Base-by-base conservation (phyloP, 148 eudicot species). In the Rhododendron simsii region DNA sequence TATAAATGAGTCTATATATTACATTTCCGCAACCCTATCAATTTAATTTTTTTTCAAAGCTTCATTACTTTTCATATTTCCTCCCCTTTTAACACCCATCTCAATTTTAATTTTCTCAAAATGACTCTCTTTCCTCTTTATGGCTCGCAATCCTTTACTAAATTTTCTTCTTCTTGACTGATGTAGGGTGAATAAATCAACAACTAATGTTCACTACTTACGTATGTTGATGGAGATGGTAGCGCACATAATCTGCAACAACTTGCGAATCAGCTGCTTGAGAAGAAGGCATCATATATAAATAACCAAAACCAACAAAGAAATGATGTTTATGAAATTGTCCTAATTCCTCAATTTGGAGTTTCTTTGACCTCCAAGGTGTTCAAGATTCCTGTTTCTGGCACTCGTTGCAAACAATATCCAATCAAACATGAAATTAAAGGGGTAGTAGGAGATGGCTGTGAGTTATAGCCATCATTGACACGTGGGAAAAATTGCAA, bases 261-360 rank as follows among this genome's bases (percentile, higher is more conserved):
- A 98, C 86, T 85, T 98, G 99, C 14, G 99, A 93, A 88, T 98
- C 99, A 79, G 98, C 99, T 73, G 99, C 99, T 98, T 98, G 93
- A 84, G 91, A 86, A 84, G 73, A 69, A 84, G 80, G 57, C 39
- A 51, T 35, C 61, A 48, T 55, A n/a, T 39, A 48, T 45, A 13
- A 20, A 83, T 2, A 76, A 21, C 8, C 16, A 51, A 83, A 6
- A 33, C 14, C 55, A 77, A 37, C 1, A 5, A 47, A 71, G 5
- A 35, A 14, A 35, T 6, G 21, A 20, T 80, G 74, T 74, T 28
- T 30, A 53, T 33, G n/a, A 2, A 18, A 81, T 81, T 81, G 44
- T 30, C 67, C 67, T 6, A 26, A 53, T 2, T 53, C 45, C 44
- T 47, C 61, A 15, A 3, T 26, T 80, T 28, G 51, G n/a, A n/a